Base-by-base conservation (phyloP, 2,329 filamentous ascomycete genomes). In the Diaporthe amygdali region DNA sequence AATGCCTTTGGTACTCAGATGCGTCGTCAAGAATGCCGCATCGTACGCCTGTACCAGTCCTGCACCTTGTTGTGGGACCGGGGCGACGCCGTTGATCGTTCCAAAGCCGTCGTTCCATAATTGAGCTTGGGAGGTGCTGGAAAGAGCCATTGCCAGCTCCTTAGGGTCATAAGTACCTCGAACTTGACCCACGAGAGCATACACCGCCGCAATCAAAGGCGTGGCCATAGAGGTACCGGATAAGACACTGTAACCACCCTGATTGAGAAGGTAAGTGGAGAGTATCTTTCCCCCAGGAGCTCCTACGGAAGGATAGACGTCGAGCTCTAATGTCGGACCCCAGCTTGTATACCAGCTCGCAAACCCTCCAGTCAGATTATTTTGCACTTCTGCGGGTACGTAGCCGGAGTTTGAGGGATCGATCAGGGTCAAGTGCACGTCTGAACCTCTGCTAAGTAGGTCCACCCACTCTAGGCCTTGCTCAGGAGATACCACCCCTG, bases 171-270 rank as follows among this genome's bases (percentile, higher is more conserved):
- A 63, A 1, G 44, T 67, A 4, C 63, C 59, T 49, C 69, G 72
- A 22, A 41, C 52, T 51, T 73, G 66, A 7, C 59, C 55, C 3
- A 73, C 27, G 15, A 73, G 72, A 3, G 72, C 70, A 17, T 69
- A 72, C 5, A 73, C 66, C 20, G 52, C 72, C 15, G 72, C 72
- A 34, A 66, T 81, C 17, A 89, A 83, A 9, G 89, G 89, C 41
- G 85, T 86, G 3, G 89, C 84, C 90, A 92, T 91, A 1, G 88
- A 90, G 0, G 88, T 90, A 15, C 89, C 89, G 41, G 82, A 89
- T 32, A 85, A 78, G 1, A 90, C 84, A 27, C 83, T 84, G 66
- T 90, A 91, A 37, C 80, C 79, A 30, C 86, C 86, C 39, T 81
- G 76, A 4, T 79, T 78, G 4, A 83, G 76, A 0, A 87, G 88